Conservation (phyloP, 805 yeast species). For the Candida broadrunensis region DNA sequence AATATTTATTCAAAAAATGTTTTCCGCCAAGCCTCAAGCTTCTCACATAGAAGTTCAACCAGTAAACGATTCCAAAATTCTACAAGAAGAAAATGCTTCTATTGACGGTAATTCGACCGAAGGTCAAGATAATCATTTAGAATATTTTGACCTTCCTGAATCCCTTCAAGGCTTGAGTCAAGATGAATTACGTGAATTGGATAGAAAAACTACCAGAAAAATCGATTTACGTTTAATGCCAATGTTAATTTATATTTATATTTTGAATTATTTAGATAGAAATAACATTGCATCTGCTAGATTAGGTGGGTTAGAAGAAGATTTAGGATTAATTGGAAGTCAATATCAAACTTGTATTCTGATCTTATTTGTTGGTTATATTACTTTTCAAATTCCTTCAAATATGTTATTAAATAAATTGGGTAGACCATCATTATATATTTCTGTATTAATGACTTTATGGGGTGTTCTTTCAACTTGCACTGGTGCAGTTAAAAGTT, state of each 20-base stretch:
- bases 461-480: slow-evolving; percentile 52
- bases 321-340: slow-evolving; percentile 37
- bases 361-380: slow-evolving; percentile 50
- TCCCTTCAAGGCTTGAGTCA: slow-evolving; percentile 25
- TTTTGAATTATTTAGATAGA: slow-evolving; percentile 51
- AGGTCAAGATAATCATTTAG: slow-evolving; percentile 2
- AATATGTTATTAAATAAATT: slow-evolving; percentile 44
- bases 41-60: slow-evolving; percentile 5
- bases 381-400: slow-evolving; percentile 47
- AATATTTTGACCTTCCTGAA: slow-evolving; percentile 22
- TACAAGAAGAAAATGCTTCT: background rate
- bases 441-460: slow-evolving; percentile 45
- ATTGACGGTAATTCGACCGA: background rate
- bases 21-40: slow-evolving; percentile 1
- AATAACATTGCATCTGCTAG: slow-evolving; percentile 55
- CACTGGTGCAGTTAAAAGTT: slow-evolving; percentile 45
- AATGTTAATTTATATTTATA: slow-evolving; percentile 47
- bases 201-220: slow-evolving; percentile 42
- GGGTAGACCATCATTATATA: slow-evolving; percentile 50
- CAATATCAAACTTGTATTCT: slow-evolving; percentile 52
- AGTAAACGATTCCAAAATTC: slow-evolving; percentile 1
- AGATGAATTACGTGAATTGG: slow-evolving; percentile 44
- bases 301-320: slow-evolving; percentile 47
- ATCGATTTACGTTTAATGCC: slow-evolving; percentile 51
- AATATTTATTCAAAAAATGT: no score